Conservation (phyloP, 768 basidiomycete species). For the Amanita phalloides region DNA sequence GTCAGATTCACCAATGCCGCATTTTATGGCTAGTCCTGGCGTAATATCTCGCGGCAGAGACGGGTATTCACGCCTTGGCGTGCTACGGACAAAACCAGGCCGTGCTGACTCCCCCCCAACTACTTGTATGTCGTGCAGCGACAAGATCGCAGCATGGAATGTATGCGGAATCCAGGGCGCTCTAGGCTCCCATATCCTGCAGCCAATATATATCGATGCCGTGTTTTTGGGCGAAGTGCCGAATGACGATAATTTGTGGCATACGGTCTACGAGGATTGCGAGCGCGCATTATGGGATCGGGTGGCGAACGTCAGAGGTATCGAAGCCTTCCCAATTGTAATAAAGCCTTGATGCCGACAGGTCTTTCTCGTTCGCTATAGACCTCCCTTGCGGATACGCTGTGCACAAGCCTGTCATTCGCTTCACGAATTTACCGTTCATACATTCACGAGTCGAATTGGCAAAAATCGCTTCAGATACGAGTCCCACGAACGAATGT, state of each 20-base stretch:
- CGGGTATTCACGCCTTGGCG: slow-evolving; percentile 64
- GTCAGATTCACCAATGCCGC: slow-evolving; percentile 18
- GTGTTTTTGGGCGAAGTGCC: slow-evolving; percentile 72
- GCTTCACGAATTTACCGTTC: slow-evolving; percentile 54
- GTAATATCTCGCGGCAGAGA: slow-evolving; percentile 64
- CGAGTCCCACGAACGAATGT: slow-evolving; percentile 66
- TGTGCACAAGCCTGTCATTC: slow-evolving; percentile 38
- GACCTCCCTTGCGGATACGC: slow-evolving; percentile 37
- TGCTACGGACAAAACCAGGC: slow-evolving; percentile 89
- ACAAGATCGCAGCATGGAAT: slow-evolving; percentile 87
- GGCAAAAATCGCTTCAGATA: slow-evolving; percentile 14
- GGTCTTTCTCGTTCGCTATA: slow-evolving; percentile 12
- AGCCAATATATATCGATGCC: slow-evolving; percentile 52
- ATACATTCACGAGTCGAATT: slow-evolving; percentile 37
- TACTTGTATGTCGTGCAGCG: slow-evolving; percentile 84
- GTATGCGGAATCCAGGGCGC: slow-evolving; percentile 83
- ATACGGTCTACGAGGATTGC: slow-evolving; percentile 46
- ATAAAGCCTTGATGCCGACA: background rate
- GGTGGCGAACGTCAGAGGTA: slow-evolving; percentile 35
- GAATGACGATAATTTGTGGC: slow-evolving; percentile 11
- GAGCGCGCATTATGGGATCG: slow-evolving; percentile 55
- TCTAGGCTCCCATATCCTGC: slow-evolving; percentile 42
- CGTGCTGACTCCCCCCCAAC: slow-evolving; percentile 83
- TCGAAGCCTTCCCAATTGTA: background rate
- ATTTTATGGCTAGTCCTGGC: slow-evolving; percentile 13